Base-by-base conservation (phyloP, 2,329 filamentous ascomycete species). In the Chaetothyriales sp. region DNA sequence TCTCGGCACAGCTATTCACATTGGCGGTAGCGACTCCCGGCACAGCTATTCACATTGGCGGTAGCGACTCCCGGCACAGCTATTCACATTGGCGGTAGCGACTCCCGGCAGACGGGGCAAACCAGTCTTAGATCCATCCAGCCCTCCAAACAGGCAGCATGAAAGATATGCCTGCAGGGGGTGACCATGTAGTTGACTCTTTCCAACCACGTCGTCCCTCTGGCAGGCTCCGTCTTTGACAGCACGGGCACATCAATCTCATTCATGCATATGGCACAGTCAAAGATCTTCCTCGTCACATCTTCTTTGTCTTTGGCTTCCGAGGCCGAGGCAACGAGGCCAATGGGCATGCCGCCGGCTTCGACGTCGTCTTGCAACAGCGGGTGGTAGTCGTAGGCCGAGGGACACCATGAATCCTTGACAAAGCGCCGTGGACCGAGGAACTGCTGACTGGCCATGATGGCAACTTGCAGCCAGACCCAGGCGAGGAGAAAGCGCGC, bases 221-320 rank as follows among this genome's bases (percentile, higher is more conserved):
- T 19, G 67, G 64, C 54, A 63, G 63, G 60, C 64, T 62, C 61
- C 63, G 72, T 53, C 82, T 73, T 18, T 60, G 65, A n/a, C 29
- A 95, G 70, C 19, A 97, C 83, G 0, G 89, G 87, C 1, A 97
- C 88, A 65, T 95, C 88, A 18, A 98, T 81, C 46, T 85, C 77
- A 68, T 95, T 89, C 69, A 90, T 85, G 66, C 92, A 98, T 59
- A 98, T 95, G 18, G 89, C 88, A 67, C 92, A 98, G 70, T 97
- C 89, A 54, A 94, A 92, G 1, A 77, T 64, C 43, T 75, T 76
- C 62, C 73, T 77, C 66, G 79, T 75, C 54, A 75, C 76, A 44
- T 54, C 61, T 25, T 55, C 61, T 50, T 57, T 56, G 28, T 67
- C 66, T 43, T 61, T 65, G 40, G 66, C 61, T 4, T 67, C 57